Conservation (phyloP, 2,329 filamentous ascomycete species). For the Epichloe aotearoae region DNA sequence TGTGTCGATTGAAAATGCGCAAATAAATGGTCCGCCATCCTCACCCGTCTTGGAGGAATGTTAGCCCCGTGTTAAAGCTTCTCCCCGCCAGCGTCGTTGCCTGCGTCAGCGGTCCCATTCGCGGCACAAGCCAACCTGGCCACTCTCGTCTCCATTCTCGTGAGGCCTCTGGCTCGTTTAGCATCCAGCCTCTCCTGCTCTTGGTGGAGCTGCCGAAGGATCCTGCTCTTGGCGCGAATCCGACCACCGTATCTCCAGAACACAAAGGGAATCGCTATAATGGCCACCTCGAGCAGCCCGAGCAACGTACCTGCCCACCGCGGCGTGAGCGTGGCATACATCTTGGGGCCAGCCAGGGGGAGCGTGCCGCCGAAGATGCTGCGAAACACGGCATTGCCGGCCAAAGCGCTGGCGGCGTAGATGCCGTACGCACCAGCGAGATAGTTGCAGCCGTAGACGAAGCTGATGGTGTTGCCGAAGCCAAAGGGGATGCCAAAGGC, state of each 20-base stretch:
- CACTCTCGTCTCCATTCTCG: constrained; percentile 7
- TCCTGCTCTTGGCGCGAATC: constrained; percentile 38
- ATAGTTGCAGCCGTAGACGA: constrained; percentile 76
- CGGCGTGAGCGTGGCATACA: constrained; percentile 57
- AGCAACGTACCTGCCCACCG: constrained; percentile 71
- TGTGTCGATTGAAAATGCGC: too few species aligned
- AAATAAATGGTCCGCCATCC: too few species aligned
- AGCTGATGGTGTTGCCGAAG: constrained; percentile 60
- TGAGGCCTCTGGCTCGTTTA: constrained; percentile 19
- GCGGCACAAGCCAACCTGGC: not conserved
- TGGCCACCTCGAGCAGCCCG: constrained; percentile 55
- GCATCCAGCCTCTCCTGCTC: constrained; percentile 26
- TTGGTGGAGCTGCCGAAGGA: constrained; percentile 31
- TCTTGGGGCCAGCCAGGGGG: constrained; percentile 54
- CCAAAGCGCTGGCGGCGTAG: constrained; percentile 68
- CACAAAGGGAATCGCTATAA: constrained; percentile 68
- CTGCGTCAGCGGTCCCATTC: not conserved
- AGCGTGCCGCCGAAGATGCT: constrained; percentile 64
- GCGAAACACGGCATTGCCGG: constrained; percentile 64
- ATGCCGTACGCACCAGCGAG: constrained; percentile 67
- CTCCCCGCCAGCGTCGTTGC: too few species aligned
- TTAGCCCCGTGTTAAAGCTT: too few species aligned
- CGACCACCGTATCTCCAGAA: constrained; percentile 53
- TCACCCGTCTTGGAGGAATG: too few species aligned
- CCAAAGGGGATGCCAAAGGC: constrained; percentile 70